Evolutionary conservation across 306 rosid genomes (phyloP), one percentile per base, ranked within the genome.

Genomic region (Quercus agrifolia): DNA sequence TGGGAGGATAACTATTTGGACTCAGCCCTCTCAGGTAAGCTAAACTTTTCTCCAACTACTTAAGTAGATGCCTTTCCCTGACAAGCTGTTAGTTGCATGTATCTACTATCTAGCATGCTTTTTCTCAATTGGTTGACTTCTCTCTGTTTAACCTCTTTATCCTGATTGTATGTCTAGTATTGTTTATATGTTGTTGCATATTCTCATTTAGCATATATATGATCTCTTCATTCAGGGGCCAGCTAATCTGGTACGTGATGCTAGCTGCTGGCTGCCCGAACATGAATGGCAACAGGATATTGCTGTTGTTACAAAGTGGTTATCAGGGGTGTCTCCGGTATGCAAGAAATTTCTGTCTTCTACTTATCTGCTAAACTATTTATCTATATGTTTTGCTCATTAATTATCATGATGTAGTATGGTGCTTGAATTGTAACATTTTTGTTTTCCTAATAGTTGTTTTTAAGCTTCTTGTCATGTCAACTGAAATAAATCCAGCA

Each of bases 261-360:
- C 99, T 67, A 95, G 91, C 87, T 83, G 87, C 84, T 95, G 99
- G 99, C 90, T 80, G 66, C 97, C 79, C 69, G 99, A 95, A 83
- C 96, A 95, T 82, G 98, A 95, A 87, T 95, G 99, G 99, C 90
- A 92, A 79, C 99, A 95, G 87, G 99, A 95, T 87, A 93, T 95
- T 85, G 99, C 99, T 75, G 99, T 95, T 83, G 99, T 87, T 83
- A 95, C 99, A 18, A 95, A 95, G 87, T 95, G 99, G 99, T 84
- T 95, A 49, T 88, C 98, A 17, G 98, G 98, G 88, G 93, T 91
- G 84, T 95, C 99, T 83, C 97, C 96, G 75, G 99, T 94, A 91
- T 77, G 86, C 52, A 41, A 19, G 74, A 79, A 38, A 30, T 70
- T 78, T 52, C 74, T 27, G 52, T 80, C 86, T 52, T 79, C 33